Base-by-base conservation (phyloP, 2,329 filamentous ascomycete genomes). In the Knufia fluminis region DNA sequence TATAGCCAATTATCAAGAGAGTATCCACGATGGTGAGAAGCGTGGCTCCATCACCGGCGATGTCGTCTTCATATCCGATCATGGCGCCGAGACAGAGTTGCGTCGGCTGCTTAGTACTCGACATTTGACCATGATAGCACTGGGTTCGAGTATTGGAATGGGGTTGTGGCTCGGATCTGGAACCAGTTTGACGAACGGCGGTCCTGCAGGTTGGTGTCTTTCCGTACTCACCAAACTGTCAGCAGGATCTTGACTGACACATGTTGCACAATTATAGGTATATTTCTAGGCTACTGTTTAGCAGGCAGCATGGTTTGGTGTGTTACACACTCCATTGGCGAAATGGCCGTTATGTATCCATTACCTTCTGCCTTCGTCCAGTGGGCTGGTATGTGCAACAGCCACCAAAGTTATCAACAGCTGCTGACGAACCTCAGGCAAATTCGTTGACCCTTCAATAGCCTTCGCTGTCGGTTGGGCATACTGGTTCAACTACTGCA, bases 91-190 rank as follows among this genome's bases (percentile, higher is more conserved):
- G 8, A 56, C 59, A 3, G 59, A 69, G 47, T 62, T 73, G 16
- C 62, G 64, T 36, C 64, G 69, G 16, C 58, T 61, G 3, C 62
- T 72, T 28, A 63, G 65, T 52, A 70, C 68, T 10, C 63, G 66
- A 23, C 66, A 68, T 55, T 53, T 68, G n/a, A 65, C 62, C 42
- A 66, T 68, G 64, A 65, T 68, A 51, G 62, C 66, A 2, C 54
- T 68, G 7, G 66, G 65, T 3, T 66, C 63, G 3, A 65, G 63
- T 20, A 74, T 74, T 59, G 71, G 71, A 3, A 70, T 70, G 64
- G 71, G 71, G 17, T 54, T 73, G 9, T 73, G 70, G 68, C 63
- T 73, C n/a, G 71, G 71, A 12, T 66, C 64, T 38, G 71, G 71
- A 14, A 64, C 62, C 14, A 70, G 68, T 1, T 61, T 73, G 2